Evolutionary conservation across 345 rosid species (phyloP), one percentile per base, ranked within the genome.

Genomic region (Camelina laxa): DNA sequence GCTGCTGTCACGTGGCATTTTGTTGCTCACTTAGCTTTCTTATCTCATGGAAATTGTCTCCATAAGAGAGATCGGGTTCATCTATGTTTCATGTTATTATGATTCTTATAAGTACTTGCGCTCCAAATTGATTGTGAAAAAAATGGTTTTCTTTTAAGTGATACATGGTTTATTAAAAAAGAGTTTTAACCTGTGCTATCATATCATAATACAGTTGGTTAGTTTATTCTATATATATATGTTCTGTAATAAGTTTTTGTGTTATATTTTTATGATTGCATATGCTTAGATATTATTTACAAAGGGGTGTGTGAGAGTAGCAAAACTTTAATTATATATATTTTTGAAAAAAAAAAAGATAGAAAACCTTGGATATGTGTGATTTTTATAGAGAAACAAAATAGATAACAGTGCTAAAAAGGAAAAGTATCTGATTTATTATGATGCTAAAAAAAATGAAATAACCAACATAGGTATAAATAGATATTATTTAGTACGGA

Each of bases 401-500:
- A 14, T 19, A 75, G 60, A 67, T 15, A 53, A 57, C 51, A 65
- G 65, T 35, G 48, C 49, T 45, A 33, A 19, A 58, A 39, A 27
- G 27, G 45, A 38, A 19, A 39, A 58, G 20, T 66, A 56, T 35
- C 44, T 39, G 73, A 59, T 68, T 59, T 50, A 39, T 75, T 50
- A 39, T 75, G 47, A 67, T 69, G 74, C 64, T 53, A 41, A 41
- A 33, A 33, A 74, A 48, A 1, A 6, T 35, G 61, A 74, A 74
- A 66, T 42, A 74, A 38, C 30, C 49, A 75, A 67, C 47, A 66
- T 66, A 74, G 44, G 24, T 39, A 66, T 39, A 64, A 64, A 67
- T 66, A 74, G 67, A 75, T 68, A 67, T 67, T 49, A 49, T 75
- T 27, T 41, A 21, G 73, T 75, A 75, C 73, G 79, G 73, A 75